Conservation (phyloP, 2,329 filamentous ascomycete species). For the Diplodia sapinea region DNA sequence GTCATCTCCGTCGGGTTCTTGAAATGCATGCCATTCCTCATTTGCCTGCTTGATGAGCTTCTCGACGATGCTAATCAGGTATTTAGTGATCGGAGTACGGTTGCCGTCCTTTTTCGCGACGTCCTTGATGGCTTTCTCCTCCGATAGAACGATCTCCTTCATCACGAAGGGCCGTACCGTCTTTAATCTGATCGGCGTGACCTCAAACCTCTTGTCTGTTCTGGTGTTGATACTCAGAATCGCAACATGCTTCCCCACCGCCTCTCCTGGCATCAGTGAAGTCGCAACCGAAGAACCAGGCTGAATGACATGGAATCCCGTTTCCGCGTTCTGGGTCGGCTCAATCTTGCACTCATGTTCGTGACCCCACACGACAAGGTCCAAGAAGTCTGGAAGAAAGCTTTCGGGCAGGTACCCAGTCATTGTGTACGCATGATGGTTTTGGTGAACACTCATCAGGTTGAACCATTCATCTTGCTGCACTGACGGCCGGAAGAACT, state of each 20-base stretch:
- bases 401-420: constrained; percentile 95
- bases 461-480: constrained; percentile 95
- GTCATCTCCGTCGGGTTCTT: constrained; percentile 62
- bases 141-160: constrained; percentile 76
- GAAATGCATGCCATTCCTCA: constrained; percentile 78
- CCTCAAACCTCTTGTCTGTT: constrained; percentile 78
- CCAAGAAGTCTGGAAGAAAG: constrained; percentile 87
- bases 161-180: constrained; percentile 91
- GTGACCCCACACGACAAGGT: constrained; percentile 94
- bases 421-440: constrained; percentile 88
- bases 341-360: constrained; percentile 96
- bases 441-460: constrained; percentile 91
- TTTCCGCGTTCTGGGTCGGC: constrained; percentile 81
- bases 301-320: constrained; percentile 94
- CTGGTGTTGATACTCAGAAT: constrained; percentile 83
- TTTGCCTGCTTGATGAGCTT: constrained; percentile 87
- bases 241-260: constrained; percentile 87
- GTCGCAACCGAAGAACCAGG: constrained; percentile 96
- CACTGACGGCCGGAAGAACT: constrained; percentile 82
- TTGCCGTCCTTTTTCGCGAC: constrained; percentile 84
- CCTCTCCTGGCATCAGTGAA: constrained; percentile 86
- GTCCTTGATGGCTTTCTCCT: constrained; percentile 76
- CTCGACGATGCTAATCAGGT: constrained; percentile 78
- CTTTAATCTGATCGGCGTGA: constrained; percentile 82
- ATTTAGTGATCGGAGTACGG: constrained; percentile 76